Conservation (phyloP, 495 filamentous ascomycete genomes). For the Aspergillus heteromorphus region DNA sequence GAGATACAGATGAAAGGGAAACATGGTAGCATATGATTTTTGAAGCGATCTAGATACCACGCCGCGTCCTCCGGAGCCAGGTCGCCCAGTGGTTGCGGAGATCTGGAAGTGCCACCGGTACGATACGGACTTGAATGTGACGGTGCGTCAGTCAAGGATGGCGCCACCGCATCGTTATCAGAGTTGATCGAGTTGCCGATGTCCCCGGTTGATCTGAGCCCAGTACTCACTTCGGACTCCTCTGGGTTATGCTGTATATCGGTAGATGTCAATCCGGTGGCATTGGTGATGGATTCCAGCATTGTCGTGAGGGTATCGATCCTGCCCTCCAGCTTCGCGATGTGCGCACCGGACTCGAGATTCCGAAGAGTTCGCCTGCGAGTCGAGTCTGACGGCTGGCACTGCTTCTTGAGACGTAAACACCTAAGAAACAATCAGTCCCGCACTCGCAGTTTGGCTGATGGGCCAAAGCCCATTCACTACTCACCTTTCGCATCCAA, state of each 20-base stretch:
- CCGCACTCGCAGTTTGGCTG: neutral
- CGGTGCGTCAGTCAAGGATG: neutral
- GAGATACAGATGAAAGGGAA: neutral
- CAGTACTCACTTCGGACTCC: neutral
- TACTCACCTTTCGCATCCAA: neutral
- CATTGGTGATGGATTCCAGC: neutral
- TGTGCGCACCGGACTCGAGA: neutral
- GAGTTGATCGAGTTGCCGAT: neutral
- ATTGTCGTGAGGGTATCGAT: neutral
- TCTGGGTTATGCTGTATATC: neutral
- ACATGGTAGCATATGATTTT: neutral
- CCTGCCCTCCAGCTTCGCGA: neutral
- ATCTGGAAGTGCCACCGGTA: neutral
- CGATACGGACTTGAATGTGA: neutral
- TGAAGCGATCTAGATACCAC: neutral
- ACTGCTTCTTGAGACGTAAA: constrained; percentile 1
- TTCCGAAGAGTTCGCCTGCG: neutral
- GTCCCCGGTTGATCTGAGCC: neutral
- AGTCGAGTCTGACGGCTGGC: neutral
- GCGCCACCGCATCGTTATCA: too few relatives aligned
- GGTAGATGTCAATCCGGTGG: neutral
- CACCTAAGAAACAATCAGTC: neutral
- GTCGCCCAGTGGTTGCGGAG: neutral
- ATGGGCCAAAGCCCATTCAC: neutral
- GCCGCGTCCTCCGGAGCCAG: neutral